These are phyloP conservation scores for Metschnikowia aberdeeniae DNA, from an alignment of 805 yeast species.

Conservation along the genomic window DNA sequence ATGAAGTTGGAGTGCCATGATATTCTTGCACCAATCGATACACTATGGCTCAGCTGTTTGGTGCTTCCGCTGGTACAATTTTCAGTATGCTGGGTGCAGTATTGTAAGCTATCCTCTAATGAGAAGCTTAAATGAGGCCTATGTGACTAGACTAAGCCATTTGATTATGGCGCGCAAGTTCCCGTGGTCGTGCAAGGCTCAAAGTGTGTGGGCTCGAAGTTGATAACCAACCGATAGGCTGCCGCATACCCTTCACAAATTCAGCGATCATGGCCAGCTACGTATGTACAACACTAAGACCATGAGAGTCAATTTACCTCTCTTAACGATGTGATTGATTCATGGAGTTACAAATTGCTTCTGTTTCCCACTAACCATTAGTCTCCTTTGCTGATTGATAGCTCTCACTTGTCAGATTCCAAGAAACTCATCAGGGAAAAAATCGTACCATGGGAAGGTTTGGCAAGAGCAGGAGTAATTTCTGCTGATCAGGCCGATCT, in stretches of 20 bases:
- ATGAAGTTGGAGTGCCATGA: too few relatives aligned
- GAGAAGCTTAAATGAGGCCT: too few relatives aligned
- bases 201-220: neutral
- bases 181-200: conserved; percentile 1
- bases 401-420: conserved; percentile 61
- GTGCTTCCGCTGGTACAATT: too few relatives aligned
- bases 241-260: neutral
- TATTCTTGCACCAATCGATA: too few relatives aligned
- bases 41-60: too few relatives aligned
- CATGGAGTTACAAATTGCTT: neutral
- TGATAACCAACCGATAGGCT: conserved; percentile 4
- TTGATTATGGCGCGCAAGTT: conserved; percentile 2
- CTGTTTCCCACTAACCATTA: conserved; percentile 11
- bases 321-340: too few relatives aligned
- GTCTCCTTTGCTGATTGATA: conserved; percentile 50
- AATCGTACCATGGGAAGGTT: conserved; percentile 90
- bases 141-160: neutral
- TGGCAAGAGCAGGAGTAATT: conserved; percentile 67
- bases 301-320: neutral
- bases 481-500: conserved; percentile 63
- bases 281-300: conserved; percentile 2
- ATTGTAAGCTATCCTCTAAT: too few relatives aligned
- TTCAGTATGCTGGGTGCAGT: too few relatives aligned
- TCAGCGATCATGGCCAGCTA: conserved; percentile 4
- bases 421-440: conserved; percentile 68